Conservation (phyloP, 306 rosid species). For the Medicago lupulina region DNA sequence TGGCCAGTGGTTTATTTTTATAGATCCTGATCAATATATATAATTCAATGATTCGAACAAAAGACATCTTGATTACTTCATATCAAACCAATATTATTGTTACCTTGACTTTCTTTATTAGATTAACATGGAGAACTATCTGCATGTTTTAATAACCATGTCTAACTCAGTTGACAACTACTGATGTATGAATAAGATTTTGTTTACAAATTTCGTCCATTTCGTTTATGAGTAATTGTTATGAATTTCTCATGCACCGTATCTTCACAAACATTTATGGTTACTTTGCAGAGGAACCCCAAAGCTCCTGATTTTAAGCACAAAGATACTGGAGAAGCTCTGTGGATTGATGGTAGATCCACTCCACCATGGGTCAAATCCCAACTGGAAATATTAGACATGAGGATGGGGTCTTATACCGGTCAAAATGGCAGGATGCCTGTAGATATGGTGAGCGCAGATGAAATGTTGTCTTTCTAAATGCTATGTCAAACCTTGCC, state of each 20-base stretch:
- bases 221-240: background rate
- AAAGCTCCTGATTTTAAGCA: slow-evolving; percentile 90
- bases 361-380: slow-evolving; percentile 91
- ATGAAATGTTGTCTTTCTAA: slow-evolving; percentile 58
- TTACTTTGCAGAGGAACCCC: slow-evolving; percentile 77
- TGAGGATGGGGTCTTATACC: slow-evolving; percentile 60
- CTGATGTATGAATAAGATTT: slow-evolving; percentile 4
- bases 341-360: slow-evolving; percentile 83
- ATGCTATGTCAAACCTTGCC: slow-evolving; percentile 20
- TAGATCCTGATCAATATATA: slow-evolving; percentile 22
- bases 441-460: slow-evolving; percentile 49
- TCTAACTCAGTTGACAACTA: slow-evolving; percentile 10
- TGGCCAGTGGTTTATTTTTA: background rate
- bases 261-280: slow-evolving; percentile 14
- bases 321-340: slow-evolving; percentile 93
- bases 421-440: slow-evolving; percentile 55
- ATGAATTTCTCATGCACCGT: slow-evolving; percentile 20
- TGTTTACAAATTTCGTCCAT: slow-evolving; percentile 7
- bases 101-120: slow-evolving; percentile 17
- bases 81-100: slow-evolving; percentile 6
- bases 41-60: slow-evolving; percentile 6
- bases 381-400: slow-evolving; percentile 78
- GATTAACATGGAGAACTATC: slow-evolving; percentile 19
- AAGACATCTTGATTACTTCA: background rate
- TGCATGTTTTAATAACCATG: slow-evolving; percentile 4